Conservation (phyloP, 1,139 yeast species). For the Trichomonascaceae sp. region DNA sequence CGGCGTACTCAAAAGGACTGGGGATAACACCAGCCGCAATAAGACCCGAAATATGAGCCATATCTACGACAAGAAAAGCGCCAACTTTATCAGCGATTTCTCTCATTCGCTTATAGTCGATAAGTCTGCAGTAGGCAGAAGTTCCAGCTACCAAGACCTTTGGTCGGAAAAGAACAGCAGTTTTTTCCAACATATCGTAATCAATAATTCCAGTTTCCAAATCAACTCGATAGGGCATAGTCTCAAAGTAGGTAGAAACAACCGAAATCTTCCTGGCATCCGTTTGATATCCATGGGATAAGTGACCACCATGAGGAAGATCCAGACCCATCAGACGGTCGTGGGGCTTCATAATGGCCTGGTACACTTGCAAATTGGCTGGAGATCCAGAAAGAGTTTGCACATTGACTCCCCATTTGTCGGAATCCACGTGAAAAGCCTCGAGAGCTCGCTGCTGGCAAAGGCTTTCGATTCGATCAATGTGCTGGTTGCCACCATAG, state of each 20-base stretch:
- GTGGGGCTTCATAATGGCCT: conserved; percentile 84
- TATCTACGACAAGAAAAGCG: conserved; percentile 85
- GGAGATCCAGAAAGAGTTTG: conserved; percentile 95
- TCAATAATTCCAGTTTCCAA: conserved; percentile 84
- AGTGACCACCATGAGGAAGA: conserved; percentile 95
- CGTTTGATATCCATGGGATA: conserved; percentile 94
- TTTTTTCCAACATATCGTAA: conserved; percentile 80
- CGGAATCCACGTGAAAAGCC: conserved; percentile 70
- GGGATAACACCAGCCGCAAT: conserved; percentile 90
- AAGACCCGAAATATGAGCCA: conserved; percentile 96
- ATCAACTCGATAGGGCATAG: conserved; percentile 92
- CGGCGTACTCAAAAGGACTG: conserved; percentile 91
- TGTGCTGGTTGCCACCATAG: conserved; percentile 94
- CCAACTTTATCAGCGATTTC: conserved; percentile 89
- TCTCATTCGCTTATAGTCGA: conserved; percentile 85
- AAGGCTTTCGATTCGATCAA: conserved; percentile 81
- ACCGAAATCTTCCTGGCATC: conserved; percentile 81
- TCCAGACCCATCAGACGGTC: conserved; percentile 96
- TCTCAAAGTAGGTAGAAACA: conserved; percentile 89
- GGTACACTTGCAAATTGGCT: conserved; percentile 88
- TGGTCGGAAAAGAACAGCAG: conserved; percentile 84
- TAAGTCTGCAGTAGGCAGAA: conserved; percentile 86
- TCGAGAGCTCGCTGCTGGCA: conserved; percentile 90
- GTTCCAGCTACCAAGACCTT: conserved; percentile 95
- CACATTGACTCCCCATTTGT: conserved; percentile 92